These are phyloP conservation scores for Fusarium tanahbumbuense DNA, from an alignment of 2,329 filamentous ascomycete genomes.

Conservation along the genomic window DNA sequence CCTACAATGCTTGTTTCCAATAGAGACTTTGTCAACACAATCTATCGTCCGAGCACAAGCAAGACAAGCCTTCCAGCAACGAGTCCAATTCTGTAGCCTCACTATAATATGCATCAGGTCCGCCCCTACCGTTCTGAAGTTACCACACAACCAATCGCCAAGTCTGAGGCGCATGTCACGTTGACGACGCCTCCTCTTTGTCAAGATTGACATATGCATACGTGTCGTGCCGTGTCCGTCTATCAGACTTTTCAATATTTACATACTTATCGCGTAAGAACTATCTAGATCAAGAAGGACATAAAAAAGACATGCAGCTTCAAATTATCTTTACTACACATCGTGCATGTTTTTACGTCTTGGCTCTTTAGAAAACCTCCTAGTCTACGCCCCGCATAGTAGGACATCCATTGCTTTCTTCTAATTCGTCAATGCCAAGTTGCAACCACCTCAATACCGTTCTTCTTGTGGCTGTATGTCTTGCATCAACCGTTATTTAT, in stretches of 20 bases:
- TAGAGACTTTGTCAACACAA: background rate
- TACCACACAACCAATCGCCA: constrained; percentile 27
- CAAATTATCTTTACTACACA: background rate
- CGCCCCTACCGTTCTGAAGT: constrained; percentile 7
- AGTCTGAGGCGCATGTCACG: constrained; percentile 31
- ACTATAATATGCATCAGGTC: constrained; percentile 18
- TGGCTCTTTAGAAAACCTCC: constrained; percentile 11
- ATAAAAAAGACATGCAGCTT: background rate
- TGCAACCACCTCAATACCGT: constrained; percentile 12
- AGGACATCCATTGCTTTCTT: background rate
- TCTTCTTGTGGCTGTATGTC: background rate
- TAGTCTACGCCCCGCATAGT: constrained; percentile 18
- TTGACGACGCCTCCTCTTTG: constrained; percentile 33
- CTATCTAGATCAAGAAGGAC: constrained; percentile 23
- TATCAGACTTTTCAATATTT: background rate
- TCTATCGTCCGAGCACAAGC: background rate
- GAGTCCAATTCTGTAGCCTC: background rate
- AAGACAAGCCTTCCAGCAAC: background rate
- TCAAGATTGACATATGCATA: background rate
- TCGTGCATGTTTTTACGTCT: constrained; percentile 13
- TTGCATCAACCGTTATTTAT: background rate
- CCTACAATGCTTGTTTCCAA: background rate
- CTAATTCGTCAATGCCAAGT: constrained; percentile 32
- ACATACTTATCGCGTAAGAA: constrained; percentile 7
- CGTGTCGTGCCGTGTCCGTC: background rate